Percentiles rank a stretch among this genome's conserved stretches.
Evolutionary conservation across 1,284 basidiomycete species (phyloP).

Genomic region (Phylloboletellus chloephorus): DNA sequence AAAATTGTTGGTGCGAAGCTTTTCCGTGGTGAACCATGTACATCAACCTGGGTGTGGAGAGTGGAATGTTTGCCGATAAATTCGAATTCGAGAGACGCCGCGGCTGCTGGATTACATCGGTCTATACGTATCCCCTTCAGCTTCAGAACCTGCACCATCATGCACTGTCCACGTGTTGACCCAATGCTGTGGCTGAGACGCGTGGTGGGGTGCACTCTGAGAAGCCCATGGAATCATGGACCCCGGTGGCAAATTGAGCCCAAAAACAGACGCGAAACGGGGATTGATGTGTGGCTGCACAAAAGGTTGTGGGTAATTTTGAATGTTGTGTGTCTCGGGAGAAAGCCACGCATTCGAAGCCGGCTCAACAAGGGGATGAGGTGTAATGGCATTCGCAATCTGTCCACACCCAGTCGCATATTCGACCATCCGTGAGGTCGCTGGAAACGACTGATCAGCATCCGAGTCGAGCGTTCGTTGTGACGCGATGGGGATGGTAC

Average conservation of each 20-base stretch:
- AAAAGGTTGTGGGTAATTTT: conserved; percentile 37
- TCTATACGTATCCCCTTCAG: conserved; percentile 24
- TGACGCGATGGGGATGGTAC: conserved; percentile 6
- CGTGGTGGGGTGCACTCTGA: conserved; percentile 14
- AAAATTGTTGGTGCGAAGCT: neutral
- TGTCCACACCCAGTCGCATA: conserved; percentile 43
- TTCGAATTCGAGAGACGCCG: conserved; percentile 13
- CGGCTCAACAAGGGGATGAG: conserved; percentile 15
- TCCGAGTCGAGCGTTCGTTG: conserved; percentile 29
- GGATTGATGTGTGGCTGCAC: conserved; percentile 82
- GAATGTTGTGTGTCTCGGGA: conserved; percentile 8
- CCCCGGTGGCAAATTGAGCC: conserved; percentile 34
- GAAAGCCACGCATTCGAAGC: conserved; percentile 17
- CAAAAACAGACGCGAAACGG: conserved; percentile 57
- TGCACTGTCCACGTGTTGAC: conserved; percentile 31
- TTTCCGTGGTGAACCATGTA: neutral
- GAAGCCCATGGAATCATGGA: conserved; percentile 14
- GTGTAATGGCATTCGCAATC: conserved; percentile 25
- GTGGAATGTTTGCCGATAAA: conserved; percentile 16
- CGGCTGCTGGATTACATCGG: conserved; percentile 20
- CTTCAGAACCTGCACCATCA: conserved; percentile 12
- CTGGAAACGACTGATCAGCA: conserved; percentile 35
- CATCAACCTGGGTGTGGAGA: conserved; percentile 4
- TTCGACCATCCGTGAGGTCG: conserved; percentile 45
- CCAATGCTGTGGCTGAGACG: conserved; percentile 18